A percentile compares a stretch with the other conserved stretches of the same genome.
Conservation (phyloP, 768 basidiomycete genomes). For the Phaeolepiota aurea region DNA sequence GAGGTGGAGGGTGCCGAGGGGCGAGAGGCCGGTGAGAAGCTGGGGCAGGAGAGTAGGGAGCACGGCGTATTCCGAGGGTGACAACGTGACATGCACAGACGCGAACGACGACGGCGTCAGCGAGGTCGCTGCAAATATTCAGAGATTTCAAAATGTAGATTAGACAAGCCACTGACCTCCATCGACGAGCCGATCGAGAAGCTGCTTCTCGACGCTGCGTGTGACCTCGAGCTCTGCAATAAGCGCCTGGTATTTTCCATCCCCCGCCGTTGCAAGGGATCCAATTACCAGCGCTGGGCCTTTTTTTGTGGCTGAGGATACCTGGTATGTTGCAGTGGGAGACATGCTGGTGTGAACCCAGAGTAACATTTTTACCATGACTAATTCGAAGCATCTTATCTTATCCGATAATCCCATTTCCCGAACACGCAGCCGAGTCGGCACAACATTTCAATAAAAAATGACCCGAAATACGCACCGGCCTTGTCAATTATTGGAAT, state of each 20-base stretch:
- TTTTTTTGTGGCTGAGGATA: conserved; percentile 19
- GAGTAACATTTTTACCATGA: no score
- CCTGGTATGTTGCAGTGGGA: conserved; percentile 43
- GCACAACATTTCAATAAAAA: no score
- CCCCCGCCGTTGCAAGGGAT: conserved; percentile 67
- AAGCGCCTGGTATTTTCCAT: conserved; percentile 71
- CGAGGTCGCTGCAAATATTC: conserved; percentile 40
- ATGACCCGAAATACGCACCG: no score
- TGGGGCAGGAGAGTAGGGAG: conserved; percentile 52
- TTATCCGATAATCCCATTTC: no score
- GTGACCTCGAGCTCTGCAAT: conserved; percentile 50
- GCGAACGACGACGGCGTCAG: conserved; percentile 48
- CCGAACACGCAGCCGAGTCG: no score
- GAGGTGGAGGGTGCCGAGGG: conserved; percentile 64
- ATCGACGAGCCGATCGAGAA: conserved; percentile 77
- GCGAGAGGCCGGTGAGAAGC: conserved; percentile 49
- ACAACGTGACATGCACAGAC: conserved; percentile 61
- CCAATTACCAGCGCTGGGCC: conserved; percentile 66
- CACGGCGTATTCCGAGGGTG: conserved; percentile 50
- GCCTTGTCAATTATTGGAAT: no score
- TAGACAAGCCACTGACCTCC: conserved; percentile 42
- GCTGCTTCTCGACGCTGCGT: conserved; percentile 61
- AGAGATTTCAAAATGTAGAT: conserved; percentile 1
- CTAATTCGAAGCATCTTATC: no score
- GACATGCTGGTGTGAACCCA: conserved; percentile 34